Conservation (phyloP, 345 rosid genomes). For the Ricinus communis region DNA sequence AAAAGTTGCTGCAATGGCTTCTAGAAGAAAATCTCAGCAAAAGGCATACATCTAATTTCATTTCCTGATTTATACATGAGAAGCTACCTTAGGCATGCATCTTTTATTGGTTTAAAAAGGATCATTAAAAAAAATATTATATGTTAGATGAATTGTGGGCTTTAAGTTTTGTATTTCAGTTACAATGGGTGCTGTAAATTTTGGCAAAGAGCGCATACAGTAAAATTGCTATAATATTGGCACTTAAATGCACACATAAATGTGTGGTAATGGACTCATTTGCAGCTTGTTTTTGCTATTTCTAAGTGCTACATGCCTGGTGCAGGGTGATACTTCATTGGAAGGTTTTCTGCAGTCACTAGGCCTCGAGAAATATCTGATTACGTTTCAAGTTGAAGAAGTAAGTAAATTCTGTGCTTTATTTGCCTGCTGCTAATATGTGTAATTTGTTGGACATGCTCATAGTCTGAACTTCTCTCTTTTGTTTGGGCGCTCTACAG, state of each 20-base stretch:
- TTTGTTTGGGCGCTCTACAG: slow-evolving; percentile 38
- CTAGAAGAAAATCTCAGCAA: slow-evolving; percentile 59
- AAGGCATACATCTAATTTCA: slow-evolving; percentile 38
- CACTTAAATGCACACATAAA: not conserved
- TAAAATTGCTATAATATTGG: not conserved
- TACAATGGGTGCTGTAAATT: too few species aligned
- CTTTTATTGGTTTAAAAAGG: not conserved
- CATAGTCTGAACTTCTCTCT: not conserved
- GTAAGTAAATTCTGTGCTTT: slow-evolving; percentile 38
- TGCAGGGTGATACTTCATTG: slow-evolving; percentile 70
- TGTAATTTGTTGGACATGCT: not conserved
- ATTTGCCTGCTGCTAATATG: not conserved
- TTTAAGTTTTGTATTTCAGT: not conserved
- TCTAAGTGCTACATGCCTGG: slow-evolving; percentile 22
- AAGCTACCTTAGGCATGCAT: not conserved
- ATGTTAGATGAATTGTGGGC: not conserved
- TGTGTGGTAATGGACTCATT: not conserved
- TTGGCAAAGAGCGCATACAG: not conserved
- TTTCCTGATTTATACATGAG: not conserved
- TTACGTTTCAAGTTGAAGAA: slow-evolving; percentile 94
- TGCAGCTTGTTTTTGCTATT: not conserved
- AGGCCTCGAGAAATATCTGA: slow-evolving; percentile 86
- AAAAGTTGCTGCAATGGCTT: slow-evolving; percentile 41
- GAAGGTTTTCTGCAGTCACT: slow-evolving; percentile 79
- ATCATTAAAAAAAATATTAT: not conserved